A percentile compares a stretch with the other conserved stretches of the same genome.
phyloP scores from a whole-genome alignment of 768 basidiomycete genomes.

The Sarcomyxa edulis region DNA sequence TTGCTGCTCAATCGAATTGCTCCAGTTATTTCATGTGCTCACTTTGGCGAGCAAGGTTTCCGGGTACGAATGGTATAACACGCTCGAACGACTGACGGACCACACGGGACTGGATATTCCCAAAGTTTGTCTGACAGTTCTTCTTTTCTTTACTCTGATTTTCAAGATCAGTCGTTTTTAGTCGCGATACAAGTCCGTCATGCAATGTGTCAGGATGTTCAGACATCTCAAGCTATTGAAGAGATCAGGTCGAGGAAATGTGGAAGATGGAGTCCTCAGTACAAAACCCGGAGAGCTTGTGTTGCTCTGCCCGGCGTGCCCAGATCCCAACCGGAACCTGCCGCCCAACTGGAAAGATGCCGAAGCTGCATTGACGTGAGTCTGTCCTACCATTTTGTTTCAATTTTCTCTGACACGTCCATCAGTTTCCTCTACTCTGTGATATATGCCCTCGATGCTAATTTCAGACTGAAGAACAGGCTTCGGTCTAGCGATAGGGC shows the following conservation, averaged over 20 bases:
- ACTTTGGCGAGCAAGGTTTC: slow-evolving; percentile 24
- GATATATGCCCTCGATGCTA: slow-evolving; percentile 20
- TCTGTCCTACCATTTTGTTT: neutral
- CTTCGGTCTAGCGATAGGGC: slow-evolving; percentile 13
- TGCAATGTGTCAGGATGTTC: slow-evolving; percentile 12
- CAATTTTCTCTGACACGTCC: neutral
- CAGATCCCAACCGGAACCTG: slow-evolving; percentile 15
- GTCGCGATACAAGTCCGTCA: slow-evolving; percentile 17
- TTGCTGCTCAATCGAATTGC: slow-evolving; percentile 15
- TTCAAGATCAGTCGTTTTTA: slow-evolving; percentile 6
- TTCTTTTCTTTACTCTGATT: too few relatives aligned
- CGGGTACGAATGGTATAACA: slow-evolving; percentile 21
- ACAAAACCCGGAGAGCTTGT: slow-evolving; percentile 15
- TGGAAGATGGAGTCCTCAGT: slow-evolving; percentile 9
- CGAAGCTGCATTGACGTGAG: slow-evolving; percentile 9
- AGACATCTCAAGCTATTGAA: slow-evolving; percentile 19
- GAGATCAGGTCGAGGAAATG: slow-evolving; percentile 15
- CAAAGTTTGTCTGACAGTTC: too few relatives aligned
- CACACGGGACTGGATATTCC: slow-evolving; percentile 16
- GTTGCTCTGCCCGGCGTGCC: slow-evolving; percentile 20
- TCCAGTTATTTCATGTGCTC: slow-evolving; percentile 20
- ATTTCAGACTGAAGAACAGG: slow-evolving; percentile 20
- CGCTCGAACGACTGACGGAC: slow-evolving; percentile 16
- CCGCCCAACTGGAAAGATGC: slow-evolving; percentile 10
- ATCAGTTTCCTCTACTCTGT: slow-evolving; percentile 10